These are phyloP conservation scores for Lasiodiplodia hormozganensis DNA, from an alignment of 2,329 filamentous ascomycete genomes.

Conservation along the genomic window DNA sequence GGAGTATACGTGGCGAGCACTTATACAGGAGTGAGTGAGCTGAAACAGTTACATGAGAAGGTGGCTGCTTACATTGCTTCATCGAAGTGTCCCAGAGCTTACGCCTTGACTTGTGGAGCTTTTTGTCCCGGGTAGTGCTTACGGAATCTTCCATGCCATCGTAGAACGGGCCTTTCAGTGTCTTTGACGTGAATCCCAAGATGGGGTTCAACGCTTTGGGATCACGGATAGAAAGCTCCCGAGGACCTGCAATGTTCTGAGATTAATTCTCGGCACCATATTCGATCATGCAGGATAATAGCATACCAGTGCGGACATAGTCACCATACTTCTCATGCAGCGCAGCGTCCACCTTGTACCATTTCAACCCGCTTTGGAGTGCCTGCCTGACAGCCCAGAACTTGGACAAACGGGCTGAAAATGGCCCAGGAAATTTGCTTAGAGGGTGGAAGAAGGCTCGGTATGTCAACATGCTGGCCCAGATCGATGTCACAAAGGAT, in stretches of 20 bases:
- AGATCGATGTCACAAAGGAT: neutral
- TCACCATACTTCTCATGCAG: conserved; percentile 26
- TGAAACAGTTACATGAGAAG: neutral
- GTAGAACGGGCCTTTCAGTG: conserved; percentile 9
- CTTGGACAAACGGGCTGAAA: conserved; percentile 38
- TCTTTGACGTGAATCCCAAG: conserved; percentile 15
- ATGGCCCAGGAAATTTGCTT: conserved; percentile 46
- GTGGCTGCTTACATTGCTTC: conserved; percentile 33
- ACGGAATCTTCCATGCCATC: conserved; percentile 38
- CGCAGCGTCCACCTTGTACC: conserved; percentile 9
- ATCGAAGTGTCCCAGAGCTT: conserved; percentile 45
- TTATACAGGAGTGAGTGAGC: neutral
- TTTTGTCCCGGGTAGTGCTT: conserved; percentile 40
- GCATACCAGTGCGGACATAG: conserved; percentile 33
- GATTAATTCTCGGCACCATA: conserved; percentile 30
- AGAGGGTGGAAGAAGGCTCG: conserved; percentile 44
- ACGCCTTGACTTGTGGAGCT: conserved; percentile 40
- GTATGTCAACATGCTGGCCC: conserved; percentile 9
- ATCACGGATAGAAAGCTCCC: conserved; percentile 10
- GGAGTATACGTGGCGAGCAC: conserved; percentile 18
- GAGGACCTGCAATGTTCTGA: conserved; percentile 35
- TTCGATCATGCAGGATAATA: neutral
- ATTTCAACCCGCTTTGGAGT: neutral
- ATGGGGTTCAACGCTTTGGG: conserved; percentile 12
- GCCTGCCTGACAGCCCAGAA: conserved; percentile 6